Evolutionary conservation across 371 early-diverging fungal genomes (phyloP), one percentile per base, ranked within the genome.

Genomic region (Mortierella sp.): DNA sequence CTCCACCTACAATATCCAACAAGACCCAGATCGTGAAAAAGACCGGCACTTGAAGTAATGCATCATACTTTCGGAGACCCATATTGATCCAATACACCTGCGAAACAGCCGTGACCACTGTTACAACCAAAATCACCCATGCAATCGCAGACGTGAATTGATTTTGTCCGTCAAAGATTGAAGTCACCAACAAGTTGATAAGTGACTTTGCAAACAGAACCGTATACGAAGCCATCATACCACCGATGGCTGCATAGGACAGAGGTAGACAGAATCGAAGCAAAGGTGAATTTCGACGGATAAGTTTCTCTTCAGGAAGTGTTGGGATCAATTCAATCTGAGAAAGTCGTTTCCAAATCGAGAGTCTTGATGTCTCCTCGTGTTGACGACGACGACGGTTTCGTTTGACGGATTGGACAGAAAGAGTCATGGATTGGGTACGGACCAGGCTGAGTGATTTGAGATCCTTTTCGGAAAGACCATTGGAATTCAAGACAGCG

Each of bases 51-150:
- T 94, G 95, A 7, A 95, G 83, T 61, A 96, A 69, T 0, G 95
- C 95, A 72, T 96, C 96, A 77, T 94, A 96, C 53, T 93, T 85
- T 61, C 88, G 86, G 23, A 96, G 80, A 0, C 95, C 96, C 84
- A 90, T 90, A 75, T 94, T 92, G 61, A 94, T 86, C 92, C 93
- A 95, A 68, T 90, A 93, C 57, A 95, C 91, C 80, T 96, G 96
- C 6, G 86, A 84, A 7, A 93, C 85, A 2, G 95, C 96, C 37
- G 93, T 94, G 51, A 88, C 75, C 19, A 91, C 85, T 1, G 94
- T 91, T n/a, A 92, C 84, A 5, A 84, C 71, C 45, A 92, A 73
- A 67, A 96, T 94, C 58, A 91, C 68, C 88, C 92, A 95, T 7
- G 94, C 84, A 15, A 86, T 72, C n/a, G 82, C 72, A 52, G 81